Evolutionary conservation across 768 basidiomycete genomes (phyloP).

Genomic region (Tylopilus felleus): DNA sequence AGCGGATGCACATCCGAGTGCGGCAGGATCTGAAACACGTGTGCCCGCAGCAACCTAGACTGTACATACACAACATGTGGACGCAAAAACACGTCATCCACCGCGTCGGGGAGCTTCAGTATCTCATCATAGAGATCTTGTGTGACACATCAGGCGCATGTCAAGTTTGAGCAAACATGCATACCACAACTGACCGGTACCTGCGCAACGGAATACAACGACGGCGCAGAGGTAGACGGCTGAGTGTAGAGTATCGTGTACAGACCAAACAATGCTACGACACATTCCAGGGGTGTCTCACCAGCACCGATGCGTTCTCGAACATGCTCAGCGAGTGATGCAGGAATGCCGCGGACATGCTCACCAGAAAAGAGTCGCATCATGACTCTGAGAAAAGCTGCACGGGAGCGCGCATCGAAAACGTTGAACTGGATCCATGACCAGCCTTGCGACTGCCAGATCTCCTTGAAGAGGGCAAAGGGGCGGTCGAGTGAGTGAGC

Average conservation of each 20-base stretch:
- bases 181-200: slow-evolving; percentile 61
- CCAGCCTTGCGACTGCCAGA: slow-evolving; percentile 73
- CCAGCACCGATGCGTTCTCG: slow-evolving; percentile 53
- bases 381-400: slow-evolving; percentile 56
- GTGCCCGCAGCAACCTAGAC: slow-evolving; percentile 43
- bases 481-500: slow-evolving; percentile 37
- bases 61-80: slow-evolving; percentile 51
- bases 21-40: slow-evolving; percentile 62
- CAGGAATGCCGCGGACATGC: slow-evolving; percentile 10
- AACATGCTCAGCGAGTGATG: background rate
- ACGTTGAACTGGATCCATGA: slow-evolving; percentile 72
- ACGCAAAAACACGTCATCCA: slow-evolving; percentile 42
- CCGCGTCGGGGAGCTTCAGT: slow-evolving; percentile 42
- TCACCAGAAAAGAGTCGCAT: slow-evolving; percentile 66
- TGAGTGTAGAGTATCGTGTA: slow-evolving; percentile 73
- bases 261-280: slow-evolving; percentile 61
- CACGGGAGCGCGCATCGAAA: slow-evolving; percentile 63
- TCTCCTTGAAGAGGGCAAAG: slow-evolving; percentile 65
- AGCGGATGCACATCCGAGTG: slow-evolving; percentile 44
- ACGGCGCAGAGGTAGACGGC: slow-evolving; percentile 50
- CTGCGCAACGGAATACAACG: slow-evolving; percentile 47
- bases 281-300: slow-evolving; percentile 52
- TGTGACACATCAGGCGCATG: slow-evolving; percentile 4
- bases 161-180: background rate
- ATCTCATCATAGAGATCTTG: slow-evolving; percentile 59